Conservation (phyloP, 768 basidiomycete genomes). For the Tephrocybe sp. region DNA sequence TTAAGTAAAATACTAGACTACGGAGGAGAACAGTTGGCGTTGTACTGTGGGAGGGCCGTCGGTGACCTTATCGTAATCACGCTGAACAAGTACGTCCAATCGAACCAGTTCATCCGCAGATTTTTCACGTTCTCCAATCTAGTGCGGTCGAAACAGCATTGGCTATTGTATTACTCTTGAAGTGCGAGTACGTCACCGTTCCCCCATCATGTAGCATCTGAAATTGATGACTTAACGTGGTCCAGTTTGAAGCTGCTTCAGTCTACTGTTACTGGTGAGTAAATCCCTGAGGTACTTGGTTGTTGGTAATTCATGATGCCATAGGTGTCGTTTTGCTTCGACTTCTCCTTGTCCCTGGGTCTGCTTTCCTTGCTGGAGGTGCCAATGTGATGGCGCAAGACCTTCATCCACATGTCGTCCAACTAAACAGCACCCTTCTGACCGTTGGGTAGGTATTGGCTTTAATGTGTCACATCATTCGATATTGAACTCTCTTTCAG, state of each 20-base stretch:
- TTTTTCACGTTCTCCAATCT: background rate
- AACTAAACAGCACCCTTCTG: constrained; percentile 68
- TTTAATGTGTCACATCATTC: background rate
- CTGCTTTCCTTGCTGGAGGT: constrained; percentile 66
- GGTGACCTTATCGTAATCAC: constrained; percentile 53
- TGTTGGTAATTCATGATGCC: no score
- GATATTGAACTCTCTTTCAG: constrained; percentile 30
- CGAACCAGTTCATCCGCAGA: background rate
- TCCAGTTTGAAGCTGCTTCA: constrained; percentile 61
- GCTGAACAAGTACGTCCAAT: constrained; percentile 43
- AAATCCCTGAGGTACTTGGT: no score
- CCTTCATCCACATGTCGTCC: constrained; percentile 61
- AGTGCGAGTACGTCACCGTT: constrained; percentile 46
- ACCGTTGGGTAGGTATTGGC: constrained; percentile 53
- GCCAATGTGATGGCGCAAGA: constrained; percentile 65
- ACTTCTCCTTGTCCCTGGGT: constrained; percentile 68
- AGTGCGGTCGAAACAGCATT: constrained; percentile 52
- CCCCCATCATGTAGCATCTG: background rate
- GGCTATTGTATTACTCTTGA: constrained; percentile 43
- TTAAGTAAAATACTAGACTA: constrained; percentile 51
- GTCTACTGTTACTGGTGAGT: constrained; percentile 62
- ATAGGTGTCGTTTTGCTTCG: constrained; percentile 70
- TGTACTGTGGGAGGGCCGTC: constrained; percentile 48
- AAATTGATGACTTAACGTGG: background rate
- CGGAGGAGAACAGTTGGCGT: constrained; percentile 48